These are phyloP conservation scores for Pilaira anomala DNA, from an alignment of 192 early-diverging fungal genomes.

Conservation along the genomic window DNA sequence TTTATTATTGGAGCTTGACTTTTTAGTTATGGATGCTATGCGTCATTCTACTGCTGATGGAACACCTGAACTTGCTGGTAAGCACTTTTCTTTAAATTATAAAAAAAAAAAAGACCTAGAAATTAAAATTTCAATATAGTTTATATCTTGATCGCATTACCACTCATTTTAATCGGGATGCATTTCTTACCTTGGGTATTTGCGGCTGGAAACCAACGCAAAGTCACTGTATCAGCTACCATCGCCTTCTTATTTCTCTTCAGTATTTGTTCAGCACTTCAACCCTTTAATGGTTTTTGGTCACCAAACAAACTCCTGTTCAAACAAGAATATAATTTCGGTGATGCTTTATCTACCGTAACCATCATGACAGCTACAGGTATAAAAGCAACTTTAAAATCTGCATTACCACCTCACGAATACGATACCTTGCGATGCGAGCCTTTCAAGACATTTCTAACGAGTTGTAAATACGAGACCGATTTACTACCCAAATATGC, in stretches of 20 bases:
- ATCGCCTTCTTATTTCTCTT: constrained; percentile 34
- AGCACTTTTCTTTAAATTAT: neutral
- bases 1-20: constrained; percentile 42
- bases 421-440: constrained; percentile 1
- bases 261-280: constrained; percentile 29
- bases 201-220: constrained; percentile 26
- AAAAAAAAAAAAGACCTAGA: constrained; percentile 22
- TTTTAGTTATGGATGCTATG: constrained; percentile 45
- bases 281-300: constrained; percentile 38
- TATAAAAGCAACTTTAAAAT: constrained; percentile 11
- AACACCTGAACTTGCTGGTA: constrained; percentile 41
- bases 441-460: neutral
- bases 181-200: constrained; percentile 47
- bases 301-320: constrained; percentile 47
- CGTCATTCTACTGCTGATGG: constrained; percentile 50
- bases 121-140: constrained; percentile 32
- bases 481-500: constrained; percentile 6
- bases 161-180: constrained; percentile 34
- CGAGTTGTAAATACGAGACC: constrained; percentile 6
- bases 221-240: constrained; percentile 4
- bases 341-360: constrained; percentile 28
- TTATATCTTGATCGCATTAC: constrained; percentile 38
- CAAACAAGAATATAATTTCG: constrained; percentile 41
- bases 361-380: constrained; percentile 29
- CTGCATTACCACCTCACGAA: constrained; percentile 7